Evolutionary conservation across 1,139 yeast species (phyloP).

Genomic region (Pichia sp.): DNA sequence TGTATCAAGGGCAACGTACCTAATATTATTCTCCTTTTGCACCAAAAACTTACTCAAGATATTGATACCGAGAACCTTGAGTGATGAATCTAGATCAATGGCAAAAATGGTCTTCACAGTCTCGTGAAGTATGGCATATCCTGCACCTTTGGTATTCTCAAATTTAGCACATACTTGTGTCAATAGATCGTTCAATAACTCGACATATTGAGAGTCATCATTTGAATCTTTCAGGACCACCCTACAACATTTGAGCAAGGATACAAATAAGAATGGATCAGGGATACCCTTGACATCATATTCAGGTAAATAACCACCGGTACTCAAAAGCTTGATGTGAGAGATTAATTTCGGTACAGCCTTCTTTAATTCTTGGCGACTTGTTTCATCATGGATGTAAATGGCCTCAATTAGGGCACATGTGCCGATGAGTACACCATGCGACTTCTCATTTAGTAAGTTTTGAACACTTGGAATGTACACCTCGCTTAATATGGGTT

Average conservation of each 20-base stretch:
- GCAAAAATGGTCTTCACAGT: conserved; percentile 84
- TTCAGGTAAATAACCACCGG: conserved; percentile 77
- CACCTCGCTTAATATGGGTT: conserved; percentile 70
- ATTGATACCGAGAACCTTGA: conserved; percentile 84
- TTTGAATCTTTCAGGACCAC: conserved; percentile 27
- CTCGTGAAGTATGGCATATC: conserved; percentile 82
- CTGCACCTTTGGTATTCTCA: conserved; percentile 71
- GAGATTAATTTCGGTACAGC: conserved; percentile 46
- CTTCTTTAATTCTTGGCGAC: conserved; percentile 33
- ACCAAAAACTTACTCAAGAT: conserved; percentile 80
- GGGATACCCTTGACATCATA: conserved; percentile 76
- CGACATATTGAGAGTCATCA: conserved; percentile 30
- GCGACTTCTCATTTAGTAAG: conserved; percentile 55
- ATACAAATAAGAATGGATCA: conserved; percentile 86
- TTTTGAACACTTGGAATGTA: conserved; percentile 52
- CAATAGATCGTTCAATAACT: conserved; percentile 71
- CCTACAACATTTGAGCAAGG: conserved; percentile 51
- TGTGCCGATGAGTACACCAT: conserved; percentile 71
- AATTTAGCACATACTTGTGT: conserved; percentile 89
- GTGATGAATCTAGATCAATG: conserved; percentile 68
- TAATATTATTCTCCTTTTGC: conserved; percentile 82
- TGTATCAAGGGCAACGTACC: conserved; percentile 90
- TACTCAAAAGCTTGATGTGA: conserved; percentile 53
- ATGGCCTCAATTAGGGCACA: conserved; percentile 55
- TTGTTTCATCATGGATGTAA: conserved; percentile 37